These are phyloP conservation scores for Crithidia expoeki DNA, from an alignment of 208 protist genomes.

Conservation along the genomic window DNA sequence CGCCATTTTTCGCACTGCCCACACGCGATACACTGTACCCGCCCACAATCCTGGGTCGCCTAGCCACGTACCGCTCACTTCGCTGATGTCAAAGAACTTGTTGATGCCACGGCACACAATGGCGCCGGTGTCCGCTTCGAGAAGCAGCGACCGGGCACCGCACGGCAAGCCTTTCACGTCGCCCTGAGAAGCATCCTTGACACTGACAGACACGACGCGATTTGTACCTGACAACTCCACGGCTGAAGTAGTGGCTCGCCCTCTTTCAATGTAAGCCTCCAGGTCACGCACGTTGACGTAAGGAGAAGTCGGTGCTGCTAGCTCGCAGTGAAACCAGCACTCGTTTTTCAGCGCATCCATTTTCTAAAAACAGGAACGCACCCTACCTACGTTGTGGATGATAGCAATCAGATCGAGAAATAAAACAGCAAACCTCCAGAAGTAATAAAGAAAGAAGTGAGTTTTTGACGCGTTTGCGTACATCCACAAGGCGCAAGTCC, in stretches of 20 bases:
- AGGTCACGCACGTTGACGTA: slow-evolving; percentile 30
- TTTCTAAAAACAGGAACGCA: background rate
- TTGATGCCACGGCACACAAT: slow-evolving; percentile 86
- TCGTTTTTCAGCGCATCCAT: slow-evolving; percentile 37
- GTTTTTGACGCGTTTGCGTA: background rate
- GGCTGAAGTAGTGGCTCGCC: slow-evolving; percentile 27
- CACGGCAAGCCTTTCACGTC: slow-evolving; percentile 73
- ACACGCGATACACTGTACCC: slow-evolving; percentile 36
- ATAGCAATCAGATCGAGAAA: background rate
- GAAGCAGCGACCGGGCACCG: slow-evolving; percentile 75
- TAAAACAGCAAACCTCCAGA: background rate
- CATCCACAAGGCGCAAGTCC: no score
- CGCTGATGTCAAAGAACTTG: slow-evolving; percentile 85
- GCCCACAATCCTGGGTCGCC: slow-evolving; percentile 46
- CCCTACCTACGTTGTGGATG: no score
- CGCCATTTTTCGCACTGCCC: slow-evolving; percentile 84
- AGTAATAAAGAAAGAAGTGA: background rate
- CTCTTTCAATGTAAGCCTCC: slow-evolving; percentile 36
- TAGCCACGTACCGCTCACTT: slow-evolving; percentile 49
- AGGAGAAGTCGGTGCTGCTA: slow-evolving; percentile 2
- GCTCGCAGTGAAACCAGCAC: slow-evolving; percentile 44
- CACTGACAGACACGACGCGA: slow-evolving; percentile 57
- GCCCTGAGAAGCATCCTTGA: slow-evolving; percentile 69
- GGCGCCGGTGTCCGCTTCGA: slow-evolving; percentile 47
- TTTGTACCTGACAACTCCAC: slow-evolving; percentile 33